A percentile compares a stretch with the other conserved stretches of the same genome.
Evolutionary conservation across 1,139 yeast species (phyloP).

Genomic region (Nakaseomyces glabratus): DNA sequence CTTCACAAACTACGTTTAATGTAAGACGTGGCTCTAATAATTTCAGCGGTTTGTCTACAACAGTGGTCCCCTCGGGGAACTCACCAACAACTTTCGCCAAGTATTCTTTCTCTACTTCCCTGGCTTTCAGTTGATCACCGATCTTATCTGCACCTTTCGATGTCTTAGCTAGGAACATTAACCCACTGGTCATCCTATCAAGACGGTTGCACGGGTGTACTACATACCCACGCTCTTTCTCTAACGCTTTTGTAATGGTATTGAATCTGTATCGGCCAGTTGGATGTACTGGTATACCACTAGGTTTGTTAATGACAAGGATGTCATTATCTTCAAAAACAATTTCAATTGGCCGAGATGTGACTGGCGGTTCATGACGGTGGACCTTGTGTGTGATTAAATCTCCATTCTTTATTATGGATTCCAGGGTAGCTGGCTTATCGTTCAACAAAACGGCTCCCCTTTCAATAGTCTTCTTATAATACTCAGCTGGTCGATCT

Average conservation of each 20-base stretch:
- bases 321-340: constrained; percentile 73
- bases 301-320: constrained; percentile 85
- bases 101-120: constrained; percentile 74
- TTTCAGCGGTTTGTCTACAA: constrained; percentile 58
- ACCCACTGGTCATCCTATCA: constrained; percentile 86
- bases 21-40: constrained; percentile 76
- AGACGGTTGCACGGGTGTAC: constrained; percentile 89
- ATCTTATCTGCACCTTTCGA: constrained; percentile 72
- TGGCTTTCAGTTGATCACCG: constrained; percentile 63
- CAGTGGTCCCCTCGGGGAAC: constrained; percentile 51
- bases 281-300: constrained; percentile 95
- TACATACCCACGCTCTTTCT: constrained; percentile 50
- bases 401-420: constrained; percentile 74
- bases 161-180: constrained; percentile 85
- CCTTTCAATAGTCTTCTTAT: constrained; percentile 52
- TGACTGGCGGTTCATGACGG: constrained; percentile 86
- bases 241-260: constrained; percentile 73
- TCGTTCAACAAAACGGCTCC: constrained; percentile 73
- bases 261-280: constrained; percentile 87
- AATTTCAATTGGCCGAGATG: constrained; percentile 58
- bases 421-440: constrained; percentile 52
- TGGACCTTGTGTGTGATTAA: constrained; percentile 74
- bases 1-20: constrained; percentile 47
- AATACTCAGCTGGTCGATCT: constrained; percentile 64
- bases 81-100: constrained; percentile 81